phyloP scores from a whole-genome alignment of 257 asterid species.

The Jaltomata sinuosa region DNA sequence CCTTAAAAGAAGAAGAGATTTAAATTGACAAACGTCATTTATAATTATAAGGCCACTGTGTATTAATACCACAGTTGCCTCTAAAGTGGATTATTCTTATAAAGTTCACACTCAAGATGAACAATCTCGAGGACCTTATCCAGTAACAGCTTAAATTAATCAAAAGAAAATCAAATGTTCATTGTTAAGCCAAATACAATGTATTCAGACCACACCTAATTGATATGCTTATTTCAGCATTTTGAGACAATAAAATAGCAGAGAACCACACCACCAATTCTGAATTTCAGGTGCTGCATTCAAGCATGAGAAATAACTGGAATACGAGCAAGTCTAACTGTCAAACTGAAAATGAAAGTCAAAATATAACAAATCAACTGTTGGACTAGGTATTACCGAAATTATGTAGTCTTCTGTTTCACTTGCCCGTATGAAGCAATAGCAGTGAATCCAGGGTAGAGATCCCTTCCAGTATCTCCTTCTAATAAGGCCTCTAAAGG shows the following conservation, averaged over 20 bases:
- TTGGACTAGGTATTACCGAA: constrained; percentile 33
- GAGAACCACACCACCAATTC: neutral
- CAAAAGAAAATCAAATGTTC: neutral
- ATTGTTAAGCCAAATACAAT: neutral
- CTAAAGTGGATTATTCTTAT: neutral
- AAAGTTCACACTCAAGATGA: neutral
- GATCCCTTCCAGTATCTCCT: constrained; percentile 68
- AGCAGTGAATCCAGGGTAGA: constrained; percentile 89
- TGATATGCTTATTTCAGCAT: neutral
- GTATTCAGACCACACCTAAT: neutral
- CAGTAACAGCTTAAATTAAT: neutral
- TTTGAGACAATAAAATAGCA: neutral
- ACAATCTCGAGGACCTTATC: neutral
- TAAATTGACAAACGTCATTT: too few species aligned
- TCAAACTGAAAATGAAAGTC: neutral
- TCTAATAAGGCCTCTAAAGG: constrained; percentile 47
- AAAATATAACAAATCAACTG: neutral
- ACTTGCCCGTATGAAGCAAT: constrained; percentile 76
- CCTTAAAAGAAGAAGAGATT: too few species aligned
- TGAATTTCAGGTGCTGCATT: neutral
- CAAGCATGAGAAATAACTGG: neutral
- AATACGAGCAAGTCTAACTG: neutral
- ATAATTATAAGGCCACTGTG: too few species aligned
- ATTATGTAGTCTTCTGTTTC: constrained; percentile 51
- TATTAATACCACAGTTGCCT: neutral